These are phyloP conservation scores for Pelargonium australe DNA, from an alignment of 441 rosid species.

Conservation along the genomic window DNA sequence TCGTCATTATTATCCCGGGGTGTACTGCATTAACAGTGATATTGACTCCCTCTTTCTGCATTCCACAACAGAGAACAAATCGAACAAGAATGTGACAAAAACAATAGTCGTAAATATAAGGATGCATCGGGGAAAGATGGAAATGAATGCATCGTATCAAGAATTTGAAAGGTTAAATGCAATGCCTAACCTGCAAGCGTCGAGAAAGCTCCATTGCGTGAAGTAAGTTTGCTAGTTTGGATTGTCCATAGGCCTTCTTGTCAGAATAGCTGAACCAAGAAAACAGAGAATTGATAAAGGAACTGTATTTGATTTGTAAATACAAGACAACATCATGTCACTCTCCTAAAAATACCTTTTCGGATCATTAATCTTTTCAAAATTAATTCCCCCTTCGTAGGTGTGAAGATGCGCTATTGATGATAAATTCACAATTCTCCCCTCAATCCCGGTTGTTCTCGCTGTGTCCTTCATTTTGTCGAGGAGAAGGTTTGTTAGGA, in stretches of 20 bases:
- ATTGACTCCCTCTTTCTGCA: constrained; percentile 67
- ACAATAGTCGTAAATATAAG: too few relatives aligned
- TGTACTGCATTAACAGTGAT: constrained; percentile 78
- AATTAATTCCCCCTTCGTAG: constrained; percentile 51
- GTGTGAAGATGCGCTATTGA: constrained; percentile 74
- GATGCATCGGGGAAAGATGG: too few relatives aligned
- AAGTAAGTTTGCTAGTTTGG: constrained; percentile 73
- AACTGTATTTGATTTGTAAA: too few relatives aligned
- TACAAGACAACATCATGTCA: too few relatives aligned
- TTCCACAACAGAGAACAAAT: neutral
- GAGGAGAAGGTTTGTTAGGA: constrained; percentile 69
- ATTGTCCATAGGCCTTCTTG: constrained; percentile 85
- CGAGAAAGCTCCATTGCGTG: constrained; percentile 83
- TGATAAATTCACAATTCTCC: constrained; percentile 81
- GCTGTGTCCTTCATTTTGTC: constrained; percentile 71
- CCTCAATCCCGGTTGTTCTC: constrained; percentile 47
- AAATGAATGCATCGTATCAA: too few relatives aligned
- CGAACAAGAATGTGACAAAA: too few relatives aligned
- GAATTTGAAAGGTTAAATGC: neutral
- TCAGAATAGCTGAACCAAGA: constrained; percentile 52
- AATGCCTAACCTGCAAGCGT: constrained; percentile 44
- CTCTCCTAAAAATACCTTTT: constrained; percentile 27
- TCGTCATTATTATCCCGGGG: constrained; percentile 83
- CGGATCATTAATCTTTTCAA: constrained; percentile 44
- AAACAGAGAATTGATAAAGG: neutral